Evolutionary conservation across 2,329 filamentous ascomycete species (phyloP), one percentile per base, ranked within the genome.

Genomic region (Colletotrichum godetiae): DNA sequence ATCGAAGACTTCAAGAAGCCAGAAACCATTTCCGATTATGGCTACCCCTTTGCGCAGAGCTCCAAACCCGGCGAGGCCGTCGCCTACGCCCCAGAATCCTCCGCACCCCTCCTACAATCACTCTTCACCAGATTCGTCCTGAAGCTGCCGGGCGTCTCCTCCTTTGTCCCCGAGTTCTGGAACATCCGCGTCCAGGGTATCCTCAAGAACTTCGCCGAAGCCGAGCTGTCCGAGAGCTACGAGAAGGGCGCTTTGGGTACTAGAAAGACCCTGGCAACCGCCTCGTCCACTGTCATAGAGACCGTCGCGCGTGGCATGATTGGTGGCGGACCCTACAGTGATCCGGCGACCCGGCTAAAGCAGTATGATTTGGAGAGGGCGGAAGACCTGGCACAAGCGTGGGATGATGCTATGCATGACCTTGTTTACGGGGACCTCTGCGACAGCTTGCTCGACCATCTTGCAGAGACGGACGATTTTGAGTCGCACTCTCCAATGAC

Each of bases 151-250:
- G 93, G 92, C 0, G 81, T 94, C 52, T 86, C 87, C 63, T 88
- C 91, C 72, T 84, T 96, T 2, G 87, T 90, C 0, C 79, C 84
- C 1, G 88, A 89, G 3, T 94, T 93, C 81, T 95, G 92, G 92
- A 86, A 86, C 42, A 84, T 86, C n/a, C 87, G 89, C 57, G 84
- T 92, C 29, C 88, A 90, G 76, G 87, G 87, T 1, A 81, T 94
- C 19, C 84, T 94, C 76, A 83, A 85, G 76, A 87, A 90, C 77
- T 84, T 96, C 67, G 91, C 88, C 10, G 88, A 91, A 37, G 92
- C 91, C 2, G 90, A 94, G 63, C 84, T 96, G 37, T 95, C 92
- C 1, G 94, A 96, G 81, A 95, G 92, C 79, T 96, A 95, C 78
- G 94, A 96, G 80, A 95, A 95, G 81, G 93, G 92, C 15, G 87